Conservation (phyloP, 257 asterid species). For the Jasminum sambac region DNA sequence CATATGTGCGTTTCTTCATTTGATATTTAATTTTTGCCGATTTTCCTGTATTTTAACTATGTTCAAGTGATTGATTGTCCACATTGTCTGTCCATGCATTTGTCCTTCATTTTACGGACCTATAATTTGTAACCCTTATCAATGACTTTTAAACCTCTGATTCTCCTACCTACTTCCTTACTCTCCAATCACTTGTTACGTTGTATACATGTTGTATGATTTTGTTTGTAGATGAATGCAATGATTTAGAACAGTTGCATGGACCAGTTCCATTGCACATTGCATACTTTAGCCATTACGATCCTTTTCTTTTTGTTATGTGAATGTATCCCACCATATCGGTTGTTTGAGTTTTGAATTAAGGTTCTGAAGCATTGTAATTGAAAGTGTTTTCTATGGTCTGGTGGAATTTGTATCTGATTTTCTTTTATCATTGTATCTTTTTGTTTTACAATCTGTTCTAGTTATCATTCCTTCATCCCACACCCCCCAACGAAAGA, state of each 20-base stretch:
- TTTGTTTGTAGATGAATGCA: not conserved
- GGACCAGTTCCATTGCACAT: slow-evolving; percentile 12
- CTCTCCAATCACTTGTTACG: too few species aligned
- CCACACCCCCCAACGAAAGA: too few species aligned
- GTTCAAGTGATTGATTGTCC: too few species aligned
- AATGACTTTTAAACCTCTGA: too few species aligned
- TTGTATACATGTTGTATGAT: not conserved
- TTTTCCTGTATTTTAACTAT: too few species aligned
- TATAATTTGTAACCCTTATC: too few species aligned
- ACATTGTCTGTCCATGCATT: too few species aligned
- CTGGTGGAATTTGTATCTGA: not conserved
- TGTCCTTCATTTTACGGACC: too few species aligned
- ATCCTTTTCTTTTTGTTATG: not conserved
- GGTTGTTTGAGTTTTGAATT: slow-evolving; percentile 19
- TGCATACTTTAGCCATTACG: not conserved
- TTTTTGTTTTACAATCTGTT: not conserved
- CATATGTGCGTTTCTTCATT: not conserved
- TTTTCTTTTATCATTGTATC: not conserved
- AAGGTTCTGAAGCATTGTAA: not conserved
- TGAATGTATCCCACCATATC: not conserved
- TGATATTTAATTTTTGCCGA: too few species aligned
- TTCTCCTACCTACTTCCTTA: too few species aligned
- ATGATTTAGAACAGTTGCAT: slow-evolving; percentile 13
- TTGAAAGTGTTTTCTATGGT: not conserved
- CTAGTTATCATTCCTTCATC: not conserved